phyloP scores from a whole-genome alignment of 768 basidiomycete genomes.

The Phaeolepiota aurea region DNA sequence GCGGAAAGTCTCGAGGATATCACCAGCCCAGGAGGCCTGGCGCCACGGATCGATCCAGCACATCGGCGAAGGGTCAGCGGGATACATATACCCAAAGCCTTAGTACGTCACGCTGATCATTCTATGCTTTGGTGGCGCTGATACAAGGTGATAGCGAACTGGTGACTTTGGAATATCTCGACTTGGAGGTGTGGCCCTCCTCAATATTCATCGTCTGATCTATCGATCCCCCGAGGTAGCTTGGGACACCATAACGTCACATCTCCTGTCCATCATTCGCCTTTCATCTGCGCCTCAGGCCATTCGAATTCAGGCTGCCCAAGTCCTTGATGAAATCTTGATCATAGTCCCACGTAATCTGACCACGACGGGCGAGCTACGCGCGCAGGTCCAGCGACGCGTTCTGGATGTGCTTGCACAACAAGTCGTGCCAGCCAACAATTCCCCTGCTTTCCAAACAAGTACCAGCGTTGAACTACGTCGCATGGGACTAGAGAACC shows the following conservation, averaged over 20 bases:
- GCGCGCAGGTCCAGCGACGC: slow-evolving; percentile 67
- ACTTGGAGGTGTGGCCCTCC: slow-evolving; percentile 66
- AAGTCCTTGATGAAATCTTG: slow-evolving; percentile 79
- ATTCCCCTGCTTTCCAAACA: slow-evolving; percentile 22
- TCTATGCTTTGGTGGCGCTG: not conserved
- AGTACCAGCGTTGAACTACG: slow-evolving; percentile 67
- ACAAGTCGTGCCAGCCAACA: slow-evolving; percentile 56
- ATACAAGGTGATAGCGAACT: slow-evolving; percentile 46
- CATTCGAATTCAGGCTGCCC: slow-evolving; percentile 85
- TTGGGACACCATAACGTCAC: slow-evolving; percentile 75
- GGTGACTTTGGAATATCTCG: slow-evolving; percentile 93
- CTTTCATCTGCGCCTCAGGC: slow-evolving; percentile 61
- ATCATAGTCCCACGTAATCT: slow-evolving; percentile 69
- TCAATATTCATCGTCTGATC: slow-evolving; percentile 85
- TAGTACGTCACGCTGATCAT: slow-evolving; percentile 47
- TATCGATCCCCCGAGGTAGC: slow-evolving; percentile 76
- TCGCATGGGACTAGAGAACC: slow-evolving; percentile 79
- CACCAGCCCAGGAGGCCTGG: slow-evolving; percentile 15
- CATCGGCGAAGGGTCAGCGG: slow-evolving; percentile 79
- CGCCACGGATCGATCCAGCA: slow-evolving; percentile 28
- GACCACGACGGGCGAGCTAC: slow-evolving; percentile 48
- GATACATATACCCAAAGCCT: slow-evolving; percentile 71
- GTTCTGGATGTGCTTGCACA: slow-evolving; percentile 80
- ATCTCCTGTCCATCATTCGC: slow-evolving; percentile 72
- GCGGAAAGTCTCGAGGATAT: slow-evolving; percentile 33